These are phyloP conservation scores for Lipomyces lipofer DNA, from an alignment of 805 yeast genomes.

Conservation along the genomic window DNA sequence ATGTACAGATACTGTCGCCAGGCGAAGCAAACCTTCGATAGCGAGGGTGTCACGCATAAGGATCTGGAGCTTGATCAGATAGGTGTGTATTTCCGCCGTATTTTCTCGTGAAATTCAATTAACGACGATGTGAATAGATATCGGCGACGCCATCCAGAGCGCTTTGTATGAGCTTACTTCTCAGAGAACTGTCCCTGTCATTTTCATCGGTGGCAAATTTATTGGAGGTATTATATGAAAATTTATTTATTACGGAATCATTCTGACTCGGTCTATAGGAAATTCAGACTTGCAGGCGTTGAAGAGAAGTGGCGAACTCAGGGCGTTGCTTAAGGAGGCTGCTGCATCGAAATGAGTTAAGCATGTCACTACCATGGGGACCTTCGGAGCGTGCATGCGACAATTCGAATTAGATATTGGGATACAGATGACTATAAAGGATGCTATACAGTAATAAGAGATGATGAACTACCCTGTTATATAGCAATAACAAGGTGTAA, in stretches of 20 bases:
- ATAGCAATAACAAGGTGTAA: too few relatives aligned
- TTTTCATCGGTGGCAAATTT: conserved; percentile 87
- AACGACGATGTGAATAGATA: conserved; percentile 39
- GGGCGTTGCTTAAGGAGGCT: conserved; percentile 38
- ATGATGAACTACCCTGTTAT: neutral
- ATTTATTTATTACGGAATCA: neutral
- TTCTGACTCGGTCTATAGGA: conserved; percentile 10
- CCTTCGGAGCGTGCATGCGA: too few relatives aligned
- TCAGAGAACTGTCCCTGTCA: conserved; percentile 91
- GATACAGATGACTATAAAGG: too few relatives aligned
- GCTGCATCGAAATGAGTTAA: conserved; percentile 1
- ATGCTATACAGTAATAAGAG: too few relatives aligned
- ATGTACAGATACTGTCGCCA: conserved; percentile 44
- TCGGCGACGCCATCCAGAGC: conserved; percentile 78
- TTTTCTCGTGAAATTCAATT: too few relatives aligned
- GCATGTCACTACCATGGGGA: neutral
- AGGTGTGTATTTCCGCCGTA: conserved; percentile 17
- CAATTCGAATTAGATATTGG: too few relatives aligned
- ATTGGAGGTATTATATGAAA: conserved; percentile 67
- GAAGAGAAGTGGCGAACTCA: conserved; percentile 61
- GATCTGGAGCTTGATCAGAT: conserved; percentile 38
- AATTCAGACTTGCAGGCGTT: conserved; percentile 83
- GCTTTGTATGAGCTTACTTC: conserved; percentile 78
- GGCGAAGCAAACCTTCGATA: conserved; percentile 47
- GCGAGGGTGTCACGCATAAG: conserved; percentile 47